These are phyloP conservation scores for Yarrowia galli DNA, from an alignment of 1,139 yeast species.

Conservation along the genomic window DNA sequence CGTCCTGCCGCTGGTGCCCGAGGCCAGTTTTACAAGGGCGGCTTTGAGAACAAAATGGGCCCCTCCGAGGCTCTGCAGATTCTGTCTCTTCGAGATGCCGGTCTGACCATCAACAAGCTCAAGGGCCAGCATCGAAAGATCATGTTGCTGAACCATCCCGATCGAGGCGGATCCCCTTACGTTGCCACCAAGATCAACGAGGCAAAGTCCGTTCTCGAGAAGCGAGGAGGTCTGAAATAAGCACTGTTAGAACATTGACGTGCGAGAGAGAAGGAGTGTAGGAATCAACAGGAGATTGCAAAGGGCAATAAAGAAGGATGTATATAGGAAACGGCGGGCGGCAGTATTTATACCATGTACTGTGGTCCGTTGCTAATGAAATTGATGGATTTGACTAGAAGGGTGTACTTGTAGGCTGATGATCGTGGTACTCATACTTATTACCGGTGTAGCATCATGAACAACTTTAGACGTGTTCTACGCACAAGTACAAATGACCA, in stretches of 20 bases:
- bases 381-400: slow-evolving; percentile 7
- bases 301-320: slow-evolving; percentile 10
- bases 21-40: slow-evolving; percentile 80
- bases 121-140: slow-evolving; percentile 92
- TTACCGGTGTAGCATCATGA: too few relatives aligned
- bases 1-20: slow-evolving; percentile 74
- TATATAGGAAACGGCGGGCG: slow-evolving; percentile 17
- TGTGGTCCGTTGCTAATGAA: slow-evolving; percentile 3
- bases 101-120: slow-evolving; percentile 74
- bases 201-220: slow-evolving; percentile 92
- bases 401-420: too few relatives aligned
- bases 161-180: slow-evolving; percentile 95
- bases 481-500: too few relatives aligned
- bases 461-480: too few relatives aligned
- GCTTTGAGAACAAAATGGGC: slow-evolving; percentile 88
- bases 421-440: too few relatives aligned
- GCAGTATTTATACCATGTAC: neutral
- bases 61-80: slow-evolving; percentile 91
- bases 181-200: slow-evolving; percentile 96
- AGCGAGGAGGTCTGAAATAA: slow-evolving; percentile 66
- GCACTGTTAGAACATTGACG: neutral
- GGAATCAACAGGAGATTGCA: neutral
- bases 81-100: slow-evolving; percentile 80
- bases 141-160: slow-evolving; percentile 96
- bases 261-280: too few relatives aligned